Percentiles rank a stretch among this genome's conserved stretches.
These are phyloP conservation scores for Tuber microsphaerosporum DNA, from an alignment of 495 filamentous ascomycete species.

Conservation along the genomic window DNA sequence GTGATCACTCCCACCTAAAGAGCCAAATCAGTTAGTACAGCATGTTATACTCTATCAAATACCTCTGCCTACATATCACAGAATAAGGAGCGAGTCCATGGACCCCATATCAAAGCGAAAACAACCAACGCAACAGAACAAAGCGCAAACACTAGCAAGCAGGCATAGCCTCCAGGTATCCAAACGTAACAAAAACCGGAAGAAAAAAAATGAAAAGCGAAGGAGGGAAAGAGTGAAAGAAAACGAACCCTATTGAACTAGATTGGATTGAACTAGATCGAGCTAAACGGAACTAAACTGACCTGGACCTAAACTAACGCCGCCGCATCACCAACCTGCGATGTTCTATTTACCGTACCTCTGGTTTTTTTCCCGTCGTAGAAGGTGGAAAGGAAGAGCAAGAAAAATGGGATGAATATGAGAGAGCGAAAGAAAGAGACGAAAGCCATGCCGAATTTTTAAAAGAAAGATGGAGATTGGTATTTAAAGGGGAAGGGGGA, in stretches of 20 bases:
- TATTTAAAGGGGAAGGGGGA: background rate
- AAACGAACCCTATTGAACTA: background rate
- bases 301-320: background rate
- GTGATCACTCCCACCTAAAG: background rate
- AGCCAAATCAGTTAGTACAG: background rate
- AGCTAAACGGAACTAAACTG: background rate
- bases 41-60: conserved; percentile 1
- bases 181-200: background rate
- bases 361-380: conserved; percentile 1
- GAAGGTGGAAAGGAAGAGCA: background rate
- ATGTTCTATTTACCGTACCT: background rate
- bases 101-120: background rate
- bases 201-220: background rate
- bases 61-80: background rate
- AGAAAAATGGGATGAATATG: background rate
- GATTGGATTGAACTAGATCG: background rate
- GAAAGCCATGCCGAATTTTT: background rate
- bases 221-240: background rate
- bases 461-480: background rate
- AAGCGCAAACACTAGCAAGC: background rate
- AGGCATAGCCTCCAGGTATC: background rate
- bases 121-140: background rate
- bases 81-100: background rate
- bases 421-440: background rate
- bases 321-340: background rate